phyloP scores from a whole-genome alignment of 208 protist species.

The Leishmania martiniquensis region DNA sequence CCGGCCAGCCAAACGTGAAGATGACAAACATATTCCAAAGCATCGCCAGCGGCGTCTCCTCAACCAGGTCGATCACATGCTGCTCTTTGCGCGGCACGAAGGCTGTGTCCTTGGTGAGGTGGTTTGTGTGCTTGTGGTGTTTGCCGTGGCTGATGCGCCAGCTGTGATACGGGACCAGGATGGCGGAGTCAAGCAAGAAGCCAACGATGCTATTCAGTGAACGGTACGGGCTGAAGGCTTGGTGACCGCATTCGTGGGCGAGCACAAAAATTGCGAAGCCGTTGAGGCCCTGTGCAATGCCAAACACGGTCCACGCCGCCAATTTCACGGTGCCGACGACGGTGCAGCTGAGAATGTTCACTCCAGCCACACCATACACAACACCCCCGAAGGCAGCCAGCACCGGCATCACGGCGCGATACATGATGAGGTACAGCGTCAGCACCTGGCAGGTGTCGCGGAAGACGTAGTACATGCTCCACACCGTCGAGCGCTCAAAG shows the following conservation, averaged over 20 bases:
- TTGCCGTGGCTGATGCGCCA: constrained; percentile 93
- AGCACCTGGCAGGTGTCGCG: constrained; percentile 66
- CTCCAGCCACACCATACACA: constrained; percentile 14
- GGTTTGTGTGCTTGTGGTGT: constrained; percentile 96
- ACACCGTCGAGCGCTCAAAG: constrained; percentile 58
- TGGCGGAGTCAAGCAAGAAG: constrained; percentile 80
- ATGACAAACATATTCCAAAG: constrained; percentile 60
- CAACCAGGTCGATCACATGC: constrained; percentile 58
- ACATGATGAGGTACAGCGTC: constrained; percentile 66
- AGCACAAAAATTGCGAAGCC: constrained; percentile 93
- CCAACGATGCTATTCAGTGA: constrained; percentile 91
- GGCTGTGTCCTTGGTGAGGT: constrained; percentile 91
- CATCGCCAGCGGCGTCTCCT: constrained; percentile 70
- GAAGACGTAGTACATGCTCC: constrained; percentile 57
- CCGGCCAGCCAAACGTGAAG: constrained; percentile 91
- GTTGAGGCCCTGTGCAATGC: constrained; percentile 85
- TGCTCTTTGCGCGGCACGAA: constrained; percentile 79
- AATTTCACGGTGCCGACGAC: constrained; percentile 36
- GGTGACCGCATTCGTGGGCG: constrained; percentile 96
- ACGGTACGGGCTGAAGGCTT: constrained; percentile 84
- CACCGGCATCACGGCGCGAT: constrained; percentile 40
- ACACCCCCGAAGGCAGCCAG: constrained; percentile 23
- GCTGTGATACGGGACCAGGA: constrained; percentile 94
- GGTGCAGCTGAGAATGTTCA: constrained; percentile 10
- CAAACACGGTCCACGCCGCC: constrained; percentile 63